Base-by-base conservation (phyloP, 2,329 filamentous ascomycete genomes). In the Gliomastix tumulicola region DNA sequence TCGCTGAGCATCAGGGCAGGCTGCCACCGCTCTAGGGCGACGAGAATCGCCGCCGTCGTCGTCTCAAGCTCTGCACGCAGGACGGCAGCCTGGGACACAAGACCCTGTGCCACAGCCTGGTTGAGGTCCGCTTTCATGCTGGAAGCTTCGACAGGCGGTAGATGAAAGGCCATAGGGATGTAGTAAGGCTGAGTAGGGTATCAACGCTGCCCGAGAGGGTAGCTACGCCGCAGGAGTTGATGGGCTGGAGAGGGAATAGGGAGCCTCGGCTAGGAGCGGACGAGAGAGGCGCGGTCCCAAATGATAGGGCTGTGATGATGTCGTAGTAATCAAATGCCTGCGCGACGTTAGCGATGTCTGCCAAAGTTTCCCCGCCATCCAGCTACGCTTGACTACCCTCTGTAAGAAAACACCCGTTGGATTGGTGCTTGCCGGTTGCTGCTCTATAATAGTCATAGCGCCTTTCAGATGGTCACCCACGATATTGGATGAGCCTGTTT, bases 281-380 rank as follows among this genome's bases (percentile, higher is more conserved):
- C 2, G 72, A 71, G 11, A 79, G 61, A 3, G 76, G 75, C 5
- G 73, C 62, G 11, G 71, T 76, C 37, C 74, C 75, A 35, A 79
- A 67, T 1, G 76, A 81, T 21, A 82, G 57, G 2, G 77, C 76
- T 6, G 76, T 70, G 38, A 80, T 80, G 17, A 81, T 76, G 49
- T 81, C 76, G 55, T 81, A 80, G 46, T 80, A 81, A 6, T 73
- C 69, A 45, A 81, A 82, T 2, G 76, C 75, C 76, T 80, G 37
- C 20, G 13, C 21, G 19, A 8, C 7, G n/a, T n/a, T n/a, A n/a
- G n/a, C n/a, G n/a, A n/a, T n/a, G n/a, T n/a, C n/a, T n/a, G n/a
- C n/a, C n/a, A n/a, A n/a, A n/a, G n/a, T n/a, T n/a, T n/a, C n/a
- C n/a, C n/a, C n/a, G n/a, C n/a, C n/a, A n/a, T n/a, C n/a, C n/a